Base-by-base conservation (phyloP, 208 protist genomes). In the Novymonas esmeraldas region DNA sequence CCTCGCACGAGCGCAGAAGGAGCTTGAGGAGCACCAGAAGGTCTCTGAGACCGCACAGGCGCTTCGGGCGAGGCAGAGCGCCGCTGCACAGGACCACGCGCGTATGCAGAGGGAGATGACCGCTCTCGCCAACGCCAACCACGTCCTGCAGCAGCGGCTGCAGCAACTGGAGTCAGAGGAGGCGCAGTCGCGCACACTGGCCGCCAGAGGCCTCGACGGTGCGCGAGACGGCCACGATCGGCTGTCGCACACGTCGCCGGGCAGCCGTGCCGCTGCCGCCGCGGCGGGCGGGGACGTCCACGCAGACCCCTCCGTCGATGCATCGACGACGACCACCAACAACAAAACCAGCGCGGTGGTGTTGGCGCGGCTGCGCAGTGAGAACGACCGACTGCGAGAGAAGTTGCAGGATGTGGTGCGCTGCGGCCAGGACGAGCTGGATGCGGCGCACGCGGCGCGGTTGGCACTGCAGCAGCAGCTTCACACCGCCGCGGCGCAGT, bases 381-480 rank as follows among this genome's bases (percentile, higher is more conserved):
- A 81, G 33, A 68, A 76, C 34, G 75, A 48, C 20, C 69, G 48
- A 31, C 57, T 70, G 38, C 61, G 63, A 16, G 36, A 60, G 26
- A 45, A 55, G 34, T 54, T 70, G 29, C 70, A 76, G 28, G 63
- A 70, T 13, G 74, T 67, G n/a, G 49, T 39, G 24, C 65, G 74
- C 2, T 62, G 56, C 38, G 69, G 59, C 11, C 75, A 81, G 31
- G 75, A 76, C 33, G 64, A 72, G 4, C 34, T 81, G 11, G 75
- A 81, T 55, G 33, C 22, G 10, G 67, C 62, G 31, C 75, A 81
- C 44, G 54, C 60, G n/a, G 57, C 49, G 31, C 71, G 66, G 6
- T 26, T 70, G 13, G 49, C 49, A 10, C 34, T 81, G 13, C 60
- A 69, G 48, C 50, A 69, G 48, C 57, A 76, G 28, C 46, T 81